A percentile compares a stretch with the other conserved stretches of the same genome.
Evolutionary conservation across 345 rosid genomes (phyloP).

Genomic region (Excoecaria agallocha): DNA sequence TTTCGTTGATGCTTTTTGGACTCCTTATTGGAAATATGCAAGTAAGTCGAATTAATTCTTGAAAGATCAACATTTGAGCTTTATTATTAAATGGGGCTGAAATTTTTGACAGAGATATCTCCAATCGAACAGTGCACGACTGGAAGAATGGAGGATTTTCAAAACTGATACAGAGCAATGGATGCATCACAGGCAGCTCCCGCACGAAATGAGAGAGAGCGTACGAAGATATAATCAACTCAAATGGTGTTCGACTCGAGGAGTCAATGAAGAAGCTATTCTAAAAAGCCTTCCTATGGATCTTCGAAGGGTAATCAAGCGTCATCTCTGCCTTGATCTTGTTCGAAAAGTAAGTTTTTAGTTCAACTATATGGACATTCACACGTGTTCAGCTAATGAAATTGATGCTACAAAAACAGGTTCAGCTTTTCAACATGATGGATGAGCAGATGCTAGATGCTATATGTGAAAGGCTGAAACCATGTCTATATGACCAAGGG

Average conservation of each 20-base stretch:
- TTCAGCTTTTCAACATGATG: slow-evolving; percentile 39
- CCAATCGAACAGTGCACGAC: slow-evolving; percentile 45
- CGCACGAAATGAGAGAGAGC: slow-evolving; percentile 39
- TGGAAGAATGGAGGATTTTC: slow-evolving; percentile 57
- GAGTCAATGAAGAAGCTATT: slow-evolving; percentile 57
- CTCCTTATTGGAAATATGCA: slow-evolving; percentile 57
- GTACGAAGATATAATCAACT: slow-evolving; percentile 49
- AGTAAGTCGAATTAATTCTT: slow-evolving; percentile 25
- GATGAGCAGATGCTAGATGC: slow-evolving; percentile 71
- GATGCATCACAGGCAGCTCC: slow-evolving; percentile 65
- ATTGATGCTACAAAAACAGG: background rate
- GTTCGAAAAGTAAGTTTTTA: slow-evolving; percentile 45
- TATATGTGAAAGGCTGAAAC: slow-evolving; percentile 68
- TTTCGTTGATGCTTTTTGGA: slow-evolving; percentile 48
- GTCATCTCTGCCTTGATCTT: slow-evolving; percentile 63
- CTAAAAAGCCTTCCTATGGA: slow-evolving; percentile 48
- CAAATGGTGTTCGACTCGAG: slow-evolving; percentile 52
- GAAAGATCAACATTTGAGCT: background rate
- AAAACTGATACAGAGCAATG: slow-evolving; percentile 56
- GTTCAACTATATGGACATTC: background rate
- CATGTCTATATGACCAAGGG: slow-evolving; percentile 54
- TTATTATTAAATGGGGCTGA: background rate
- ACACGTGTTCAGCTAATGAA: too few relatives aligned
- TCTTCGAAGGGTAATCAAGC: slow-evolving; percentile 50
- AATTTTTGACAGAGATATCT: slow-evolving; percentile 42